A percentile compares a stretch with the other conserved stretches of the same genome.
Conservation (phyloP, 768 basidiomycete species). For the Lyophyllum decastes region DNA sequence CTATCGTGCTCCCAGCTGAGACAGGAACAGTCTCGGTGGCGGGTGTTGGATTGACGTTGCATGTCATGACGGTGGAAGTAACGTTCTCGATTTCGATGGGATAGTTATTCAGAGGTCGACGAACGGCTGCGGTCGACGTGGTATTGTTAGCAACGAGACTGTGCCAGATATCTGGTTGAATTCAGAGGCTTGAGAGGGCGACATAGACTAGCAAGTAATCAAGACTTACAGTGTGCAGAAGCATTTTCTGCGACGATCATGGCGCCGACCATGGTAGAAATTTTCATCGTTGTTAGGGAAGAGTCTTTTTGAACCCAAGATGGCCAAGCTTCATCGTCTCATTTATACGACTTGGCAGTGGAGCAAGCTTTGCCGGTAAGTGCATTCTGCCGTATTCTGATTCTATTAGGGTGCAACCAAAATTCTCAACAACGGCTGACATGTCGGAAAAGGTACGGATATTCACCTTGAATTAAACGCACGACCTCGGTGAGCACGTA, state of each 20-base stretch:
- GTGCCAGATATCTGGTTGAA: slow-evolving; percentile 27
- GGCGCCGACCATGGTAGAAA: no score
- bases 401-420: neutral
- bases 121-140: slow-evolving; percentile 30
- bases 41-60: slow-evolving; percentile 36
- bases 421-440: neutral
- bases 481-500: neutral
- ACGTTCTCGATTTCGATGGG: slow-evolving; percentile 37
- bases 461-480: neutral
- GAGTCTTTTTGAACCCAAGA: no score
- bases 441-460: neutral
- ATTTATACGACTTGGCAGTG: neutral
- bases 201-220: neutral
- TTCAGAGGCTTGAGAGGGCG: neutral
- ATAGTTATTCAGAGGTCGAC: slow-evolving; percentile 39
- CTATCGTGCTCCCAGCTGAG: slow-evolving; percentile 33
- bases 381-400: neutral
- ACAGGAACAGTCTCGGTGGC: slow-evolving; percentile 33
- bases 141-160: slow-evolving; percentile 26
- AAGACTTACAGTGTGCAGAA: slow-evolving; percentile 16
- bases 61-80: slow-evolving; percentile 36
- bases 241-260: slow-evolving; percentile 17
- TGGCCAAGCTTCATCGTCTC: no score
- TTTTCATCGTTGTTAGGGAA: slow-evolving; percentile 21
- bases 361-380: neutral